phyloP scores from a whole-genome alignment of 768 basidiomycete genomes.

The Trametes elegans region DNA sequence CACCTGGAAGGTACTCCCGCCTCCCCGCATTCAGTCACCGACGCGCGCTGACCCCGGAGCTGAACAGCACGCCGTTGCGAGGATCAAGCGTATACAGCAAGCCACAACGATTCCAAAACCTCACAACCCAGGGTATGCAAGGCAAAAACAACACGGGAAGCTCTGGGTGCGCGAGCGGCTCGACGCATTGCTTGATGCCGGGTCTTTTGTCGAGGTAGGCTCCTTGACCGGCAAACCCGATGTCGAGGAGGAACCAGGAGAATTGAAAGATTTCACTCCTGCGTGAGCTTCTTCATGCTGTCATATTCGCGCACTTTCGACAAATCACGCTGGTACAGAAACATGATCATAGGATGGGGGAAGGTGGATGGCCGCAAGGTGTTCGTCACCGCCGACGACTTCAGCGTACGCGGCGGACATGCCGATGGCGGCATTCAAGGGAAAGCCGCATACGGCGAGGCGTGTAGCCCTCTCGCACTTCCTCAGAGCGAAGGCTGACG shows the following conservation, averaged over 20 bases:
- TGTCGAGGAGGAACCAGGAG: conserved; percentile 10
- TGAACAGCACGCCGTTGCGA: conserved; percentile 6
- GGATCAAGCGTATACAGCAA: background rate
- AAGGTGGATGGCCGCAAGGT: conserved; percentile 4
- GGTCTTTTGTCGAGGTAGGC: conserved; percentile 17
- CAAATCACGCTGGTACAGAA: background rate
- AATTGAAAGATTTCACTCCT: conserved; percentile 9
- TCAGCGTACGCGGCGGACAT: conserved; percentile 21
- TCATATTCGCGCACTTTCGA: background rate
- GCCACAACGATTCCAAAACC: conserved; percentile 6
- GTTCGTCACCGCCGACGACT: conserved; percentile 20
- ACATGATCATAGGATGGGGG: conserved; percentile 19
- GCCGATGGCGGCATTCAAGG: conserved; percentile 20
- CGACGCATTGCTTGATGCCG: conserved; percentile 12
- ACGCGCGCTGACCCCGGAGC: background rate
- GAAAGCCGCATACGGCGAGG: conserved; percentile 20
- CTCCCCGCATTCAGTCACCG: background rate
- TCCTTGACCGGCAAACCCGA: conserved; percentile 17
- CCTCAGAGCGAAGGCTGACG: background rate
- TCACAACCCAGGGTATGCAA: conserved; percentile 8
- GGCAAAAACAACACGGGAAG: conserved; percentile 20
- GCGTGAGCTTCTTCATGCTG: conserved; percentile 9
- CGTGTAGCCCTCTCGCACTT: background rate
- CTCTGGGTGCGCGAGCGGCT: conserved; percentile 21
- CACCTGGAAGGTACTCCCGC: conserved; percentile 19